Base-by-base conservation (phyloP, 345 rosid genomes). In the Bruguiera parviflora region DNA sequence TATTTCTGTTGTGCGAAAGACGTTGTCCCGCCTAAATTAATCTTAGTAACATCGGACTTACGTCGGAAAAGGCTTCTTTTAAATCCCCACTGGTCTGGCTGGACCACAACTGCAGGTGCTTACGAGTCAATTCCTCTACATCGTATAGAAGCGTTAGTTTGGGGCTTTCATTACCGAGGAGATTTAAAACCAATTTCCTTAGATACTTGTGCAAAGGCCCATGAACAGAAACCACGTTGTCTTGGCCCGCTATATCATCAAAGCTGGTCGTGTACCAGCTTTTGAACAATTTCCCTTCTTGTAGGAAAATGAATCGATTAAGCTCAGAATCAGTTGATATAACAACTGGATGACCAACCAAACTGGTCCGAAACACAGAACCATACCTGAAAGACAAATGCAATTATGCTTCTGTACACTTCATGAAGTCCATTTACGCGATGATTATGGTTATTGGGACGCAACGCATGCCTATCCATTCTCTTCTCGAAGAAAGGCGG, bases 301-400 rank as follows among this genome's bases (percentile, higher is more conserved):
- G 80, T 29, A 64, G 83, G 67, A 85, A 73, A 25, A 84, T 80
- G 35, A 61, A 66, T 25, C 72, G 71, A n/a, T 80, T 82, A 32
- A 81, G 71, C 13, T 82, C 84, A 0, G 75, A 65, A 24, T 87
- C 89, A 0, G 83, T 77, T 13, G 84, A 78, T 3, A 82, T 64
- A 25, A 85, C 57, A 15, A 82, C 58, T 24, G 67, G 79, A 4
- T 67, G 64, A 5, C 86, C 85, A 11, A 80, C 74, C 28, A 85
- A 19, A 46, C 47, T 73, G 0, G 86, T 83, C 47, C 76, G 73
- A 73, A 87, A 87, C 58, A 83, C 25, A 2, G 76, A 65, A 0
- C 84, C 86, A 58, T 83, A 64, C 52, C 87, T 83, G 64, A 53
- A 72, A 32, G 10, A 24, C 4, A 16, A 22, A 2, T 39, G 59